Conservation (phyloP, 1,139 yeast species). For the Zygoascus meyerae region DNA sequence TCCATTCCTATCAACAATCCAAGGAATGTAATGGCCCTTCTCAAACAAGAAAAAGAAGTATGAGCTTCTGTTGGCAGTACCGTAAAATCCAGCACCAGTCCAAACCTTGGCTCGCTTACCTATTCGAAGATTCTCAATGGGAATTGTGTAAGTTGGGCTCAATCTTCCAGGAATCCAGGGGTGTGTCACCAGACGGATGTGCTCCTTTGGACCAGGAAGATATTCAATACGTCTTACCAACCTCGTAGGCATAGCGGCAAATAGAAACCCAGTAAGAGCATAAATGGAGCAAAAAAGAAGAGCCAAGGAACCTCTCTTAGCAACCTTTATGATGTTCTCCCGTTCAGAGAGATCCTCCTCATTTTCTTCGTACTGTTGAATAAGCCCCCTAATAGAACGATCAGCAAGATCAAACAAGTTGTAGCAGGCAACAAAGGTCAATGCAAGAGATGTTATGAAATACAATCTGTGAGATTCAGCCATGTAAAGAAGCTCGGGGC, state of each 20-base stretch:
- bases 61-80: slow-evolving; percentile 68
- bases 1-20: slow-evolving; percentile 80
- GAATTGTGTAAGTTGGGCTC: slow-evolving; percentile 68
- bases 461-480: slow-evolving; percentile 78
- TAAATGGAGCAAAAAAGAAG: slow-evolving; percentile 40
- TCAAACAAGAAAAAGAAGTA: slow-evolving; percentile 72
- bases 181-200: slow-evolving; percentile 62
- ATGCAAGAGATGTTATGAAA: slow-evolving; percentile 62
- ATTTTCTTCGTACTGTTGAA: slow-evolving; percentile 55
- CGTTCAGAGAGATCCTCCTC: slow-evolving; percentile 35
- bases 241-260: slow-evolving; percentile 56
- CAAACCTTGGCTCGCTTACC: slow-evolving; percentile 63
- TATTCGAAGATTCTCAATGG: slow-evolving; percentile 50
- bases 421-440: slow-evolving; percentile 64
- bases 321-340: slow-evolving; percentile 35
- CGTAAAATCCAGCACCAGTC: slow-evolving; percentile 84
- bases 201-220: slow-evolving; percentile 50
- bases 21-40: slow-evolving; percentile 49
- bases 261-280: slow-evolving; percentile 39
- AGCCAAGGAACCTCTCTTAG: slow-evolving; percentile 39
- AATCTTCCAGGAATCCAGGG: slow-evolving; percentile 71
- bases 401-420: slow-evolving; percentile 56
- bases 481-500: slow-evolving; percentile 74
- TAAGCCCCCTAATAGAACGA: slow-evolving; percentile 53
- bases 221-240: slow-evolving; percentile 72